Base-by-base conservation (phyloP, 2,329 filamentous ascomycete genomes). In the Clathrospora elynae region DNA sequence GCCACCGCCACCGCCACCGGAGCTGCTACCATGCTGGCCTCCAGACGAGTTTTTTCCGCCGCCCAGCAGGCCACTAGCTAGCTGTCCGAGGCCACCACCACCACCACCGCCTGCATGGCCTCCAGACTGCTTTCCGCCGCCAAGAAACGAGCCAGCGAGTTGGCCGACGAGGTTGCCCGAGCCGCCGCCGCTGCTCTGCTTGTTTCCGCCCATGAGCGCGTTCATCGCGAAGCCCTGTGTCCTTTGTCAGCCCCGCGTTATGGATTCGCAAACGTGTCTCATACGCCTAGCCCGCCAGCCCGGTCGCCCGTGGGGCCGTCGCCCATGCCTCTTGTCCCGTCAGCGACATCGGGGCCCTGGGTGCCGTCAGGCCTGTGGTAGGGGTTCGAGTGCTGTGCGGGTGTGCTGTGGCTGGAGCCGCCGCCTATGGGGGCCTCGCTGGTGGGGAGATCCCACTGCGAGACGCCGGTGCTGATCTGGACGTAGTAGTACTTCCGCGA, bases 391-490 rank as follows among this genome's bases (percentile, higher is more conserved):
- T 66, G 59, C 29, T 67, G 62, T 18, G 63, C 64, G 18, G 70
- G 62, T 49, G 72, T 56, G 67, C 72, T 38, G 68, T 74, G 43
- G 76, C 77, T 49, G 73, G 78, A 31, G 80, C 84, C 24, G 80
- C 84, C 61, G 74, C 61, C 82, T 49, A 83, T 81, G 14, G 80
- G 82, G 6, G 80, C 84, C 35, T 84, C 77, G 45, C 82, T 75
- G 10, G 82, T 87, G 20, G 85, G 85, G 20, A 80, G 78, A n/a
- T 88, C 85, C 85, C 86, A 88, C 70, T 88, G 85, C 51, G 85
- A 87, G 24, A 81, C 76, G 33, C 85, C 85, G 6, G 85, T 88
- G 38, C 83, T 84, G 40, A 88, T 79, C 68, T 88, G 84, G 35
- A 88, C 85, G 66, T 82, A 71, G 57, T 71, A 71, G 52, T 71